phyloP scores from a whole-genome alignment of 176 grass and related monocot genomes.

The Echinochloa phyllopogon region DNA sequence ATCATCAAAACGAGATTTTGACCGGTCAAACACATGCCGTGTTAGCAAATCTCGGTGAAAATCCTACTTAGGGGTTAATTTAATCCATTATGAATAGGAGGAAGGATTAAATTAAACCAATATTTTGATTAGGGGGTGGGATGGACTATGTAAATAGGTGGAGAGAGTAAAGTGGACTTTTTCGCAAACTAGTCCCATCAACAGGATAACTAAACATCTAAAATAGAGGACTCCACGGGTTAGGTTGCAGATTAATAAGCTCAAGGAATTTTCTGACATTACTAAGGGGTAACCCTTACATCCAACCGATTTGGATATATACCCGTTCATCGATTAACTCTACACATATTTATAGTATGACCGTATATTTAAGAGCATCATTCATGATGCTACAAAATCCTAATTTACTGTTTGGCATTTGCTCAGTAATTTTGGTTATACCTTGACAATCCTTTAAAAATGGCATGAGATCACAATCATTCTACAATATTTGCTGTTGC shows the following conservation, averaged over 20 bases:
- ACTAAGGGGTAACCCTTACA: neutral
- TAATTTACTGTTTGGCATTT: neutral
- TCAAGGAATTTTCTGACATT: neutral
- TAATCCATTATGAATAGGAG: too few species aligned
- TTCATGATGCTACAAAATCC: neutral
- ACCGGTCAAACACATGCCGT: too few species aligned
- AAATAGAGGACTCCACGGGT: neutral
- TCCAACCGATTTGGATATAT: neutral
- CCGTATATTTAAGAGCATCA: neutral
- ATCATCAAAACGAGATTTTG: too few species aligned
- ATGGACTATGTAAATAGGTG: too few species aligned
- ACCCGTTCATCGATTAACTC: neutral
- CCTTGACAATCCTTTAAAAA: conserved; percentile 14
- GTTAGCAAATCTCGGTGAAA: too few species aligned
- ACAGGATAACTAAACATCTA: neutral
- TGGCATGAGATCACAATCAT: neutral
- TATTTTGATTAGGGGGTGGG: too few species aligned
- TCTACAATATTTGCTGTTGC: neutral
- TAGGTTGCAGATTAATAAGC: neutral
- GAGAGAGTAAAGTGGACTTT: too few species aligned
- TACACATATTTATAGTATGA: neutral
- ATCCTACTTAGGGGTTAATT: too few species aligned
- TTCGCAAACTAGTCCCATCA: neutral
- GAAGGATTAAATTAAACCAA: too few species aligned
- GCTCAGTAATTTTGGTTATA: neutral